Base-by-base conservation (phyloP, 495 filamentous ascomycete species). In the Aspergillus affinis region DNA sequence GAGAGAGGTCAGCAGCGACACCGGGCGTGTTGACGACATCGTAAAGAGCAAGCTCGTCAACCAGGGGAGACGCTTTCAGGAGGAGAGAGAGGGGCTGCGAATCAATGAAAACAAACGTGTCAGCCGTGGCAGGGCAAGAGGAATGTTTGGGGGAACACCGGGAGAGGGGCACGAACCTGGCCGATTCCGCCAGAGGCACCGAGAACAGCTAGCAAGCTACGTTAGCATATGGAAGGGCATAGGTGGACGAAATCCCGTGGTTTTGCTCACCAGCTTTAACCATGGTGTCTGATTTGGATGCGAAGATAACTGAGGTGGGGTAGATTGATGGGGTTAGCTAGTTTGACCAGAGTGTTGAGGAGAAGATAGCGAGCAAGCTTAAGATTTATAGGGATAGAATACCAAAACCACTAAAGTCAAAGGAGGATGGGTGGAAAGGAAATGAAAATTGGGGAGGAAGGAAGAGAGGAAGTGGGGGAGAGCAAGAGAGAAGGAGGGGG, bases 11-110 rank as follows among this genome's bases (percentile, higher is more conserved):
- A 60, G 94, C 87, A 47, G 93, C 87, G 58, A 98, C 94, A 74
- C 94, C 94, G 61, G 93, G 93, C 48, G 93, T 95, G 83, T 97
- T 97, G 74, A 97, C 94, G 61, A 98, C 92, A 93, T 98, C 94
- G 84, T 97, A 98, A 63, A 98, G 88, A 54, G 92, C 81, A 70
- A 98, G 89, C 81, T 97, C 90, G 68, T 93, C 86, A 63, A 98
- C 78, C 62, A 93, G 85, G 41, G 92, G 90, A 56, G 81, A 89
- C 59, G 86, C 82, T 84, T 98, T 98, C 65, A 97, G 79, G 67
- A 98, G 86, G 64, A 98, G 92, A 61, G 95, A 98, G 67, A 98
- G 82, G 48, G 94, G 94, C 95, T 98, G 58, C 20, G 53, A 10
- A 52, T 4, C 45, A 46, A 46, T 41, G 36, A 51, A 6, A 12